phyloP scores from a whole-genome alignment of 192 early-diverging fungal genomes.

The Thoreauomyces humboldtii region DNA sequence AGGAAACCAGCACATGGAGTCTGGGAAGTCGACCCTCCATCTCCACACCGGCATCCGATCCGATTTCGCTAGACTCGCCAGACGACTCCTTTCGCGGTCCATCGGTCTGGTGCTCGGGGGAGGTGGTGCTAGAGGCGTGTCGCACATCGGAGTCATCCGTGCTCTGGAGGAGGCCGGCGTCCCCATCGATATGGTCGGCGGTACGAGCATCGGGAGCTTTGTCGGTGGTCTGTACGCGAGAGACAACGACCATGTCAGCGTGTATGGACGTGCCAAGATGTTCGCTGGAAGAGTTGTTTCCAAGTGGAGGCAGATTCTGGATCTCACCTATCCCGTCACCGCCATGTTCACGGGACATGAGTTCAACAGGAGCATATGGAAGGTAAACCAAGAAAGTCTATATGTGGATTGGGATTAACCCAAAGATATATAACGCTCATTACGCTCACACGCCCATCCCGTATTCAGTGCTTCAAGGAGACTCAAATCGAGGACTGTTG shows the following conservation, averaged over 20 bases:
- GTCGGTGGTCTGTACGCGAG: constrained; percentile 91
- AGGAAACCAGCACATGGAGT: too few relatives aligned
- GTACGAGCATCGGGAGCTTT: constrained; percentile 96
- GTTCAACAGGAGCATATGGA: constrained; percentile 96
- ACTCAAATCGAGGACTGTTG: constrained; percentile 97
- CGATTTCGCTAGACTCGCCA: constrained; percentile 78
- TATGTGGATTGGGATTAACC: neutral
- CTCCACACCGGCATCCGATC: constrained; percentile 44
- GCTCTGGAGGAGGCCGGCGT: constrained; percentile 97
- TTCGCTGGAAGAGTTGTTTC: constrained; percentile 77
- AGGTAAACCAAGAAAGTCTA: constrained; percentile 62
- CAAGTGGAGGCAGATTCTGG: constrained; percentile 85
- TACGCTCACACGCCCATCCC: neutral
- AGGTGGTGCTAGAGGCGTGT: constrained; percentile 93
- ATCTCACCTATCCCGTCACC: constrained; percentile 93
- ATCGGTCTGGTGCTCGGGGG: constrained; percentile 94
- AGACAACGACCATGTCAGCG: constrained; percentile 82
- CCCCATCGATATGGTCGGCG: constrained; percentile 96
- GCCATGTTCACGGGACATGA: constrained; percentile 77
- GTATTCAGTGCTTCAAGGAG: constrained; percentile 64
- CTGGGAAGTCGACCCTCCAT: constrained; percentile 17
- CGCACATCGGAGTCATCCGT: constrained; percentile 87
- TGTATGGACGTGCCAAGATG: constrained; percentile 81
- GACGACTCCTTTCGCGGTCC: constrained; percentile 86
- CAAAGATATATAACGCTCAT: constrained; percentile 3